phyloP scores from a whole-genome alignment of 1,284 basidiomycete species.

The Marasmius fiardii region DNA sequence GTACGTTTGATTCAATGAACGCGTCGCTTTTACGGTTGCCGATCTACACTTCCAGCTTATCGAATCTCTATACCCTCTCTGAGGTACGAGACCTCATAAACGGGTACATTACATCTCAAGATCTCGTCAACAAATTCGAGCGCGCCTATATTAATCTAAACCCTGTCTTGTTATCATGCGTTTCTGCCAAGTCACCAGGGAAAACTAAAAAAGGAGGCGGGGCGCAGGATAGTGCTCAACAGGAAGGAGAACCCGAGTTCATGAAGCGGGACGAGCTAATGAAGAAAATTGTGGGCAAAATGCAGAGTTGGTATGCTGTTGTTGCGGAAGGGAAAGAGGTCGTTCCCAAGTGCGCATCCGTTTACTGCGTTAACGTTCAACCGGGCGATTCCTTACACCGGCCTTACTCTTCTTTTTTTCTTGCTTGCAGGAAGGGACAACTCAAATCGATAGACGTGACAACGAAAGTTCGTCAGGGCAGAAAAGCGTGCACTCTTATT shows the following conservation, averaged over 20 bases:
- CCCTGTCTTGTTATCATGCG: constrained; percentile 41
- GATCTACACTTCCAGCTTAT: constrained; percentile 35
- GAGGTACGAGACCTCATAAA: constrained; percentile 60
- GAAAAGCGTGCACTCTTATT: constrained; percentile 74
- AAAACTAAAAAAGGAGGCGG: constrained; percentile 20
- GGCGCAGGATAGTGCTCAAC: constrained; percentile 16
- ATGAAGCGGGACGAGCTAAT: constrained; percentile 70
- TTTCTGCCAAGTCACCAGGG: constrained; percentile 39
- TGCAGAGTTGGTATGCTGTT: constrained; percentile 75
- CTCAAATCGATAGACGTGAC: constrained; percentile 67
- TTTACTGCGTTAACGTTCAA: not conserved
- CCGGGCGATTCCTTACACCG: not conserved
- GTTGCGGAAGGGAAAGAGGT: constrained; percentile 45
- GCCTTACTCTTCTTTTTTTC: not conserved
- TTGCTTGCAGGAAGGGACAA: constrained; percentile 62
- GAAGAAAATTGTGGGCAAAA: constrained; percentile 50
- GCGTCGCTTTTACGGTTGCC: not conserved
- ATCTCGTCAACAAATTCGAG: constrained; percentile 65
- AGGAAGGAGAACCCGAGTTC: constrained; percentile 42
- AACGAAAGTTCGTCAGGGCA: constrained; percentile 72
- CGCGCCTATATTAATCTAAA: constrained; percentile 73
- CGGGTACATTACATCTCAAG: constrained; percentile 55
- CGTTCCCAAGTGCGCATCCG: constrained; percentile 47
- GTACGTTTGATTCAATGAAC: constrained; percentile 31
- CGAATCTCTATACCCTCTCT: constrained; percentile 48